Evolutionary conservation across 805 yeast genomes (phyloP).

Genomic region (Cyberlindnera saturnus): DNA sequence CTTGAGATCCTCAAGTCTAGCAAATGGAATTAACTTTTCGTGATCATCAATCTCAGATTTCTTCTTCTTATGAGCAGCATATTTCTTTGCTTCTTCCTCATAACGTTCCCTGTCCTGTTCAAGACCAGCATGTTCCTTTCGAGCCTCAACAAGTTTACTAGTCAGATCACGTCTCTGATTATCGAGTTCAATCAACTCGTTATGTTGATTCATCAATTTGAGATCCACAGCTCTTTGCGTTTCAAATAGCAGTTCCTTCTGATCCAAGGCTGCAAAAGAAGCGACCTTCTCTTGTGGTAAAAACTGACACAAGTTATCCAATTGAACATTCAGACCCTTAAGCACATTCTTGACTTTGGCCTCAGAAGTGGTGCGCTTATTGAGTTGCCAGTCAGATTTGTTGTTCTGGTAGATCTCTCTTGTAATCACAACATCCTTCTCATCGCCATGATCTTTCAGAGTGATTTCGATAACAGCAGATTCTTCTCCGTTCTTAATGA

Average conservation of each 20-base stretch:
- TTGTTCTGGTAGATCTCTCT: conserved; percentile 29
- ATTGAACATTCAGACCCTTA: conserved; percentile 60
- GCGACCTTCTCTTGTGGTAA: conserved; percentile 94
- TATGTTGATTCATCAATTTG: conserved; percentile 50
- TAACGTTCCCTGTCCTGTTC: conserved; percentile 30
- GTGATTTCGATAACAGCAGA: conserved; percentile 30
- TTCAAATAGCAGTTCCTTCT: conserved; percentile 66
- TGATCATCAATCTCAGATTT: conserved; percentile 41
- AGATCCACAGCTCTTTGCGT: conserved; percentile 79
- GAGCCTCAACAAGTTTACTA: conserved; percentile 30
- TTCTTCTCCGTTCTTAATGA: conserved; percentile 62
- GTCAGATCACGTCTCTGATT: conserved; percentile 30
- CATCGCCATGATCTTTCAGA: conserved; percentile 28
- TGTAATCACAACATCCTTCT: conserved; percentile 35
- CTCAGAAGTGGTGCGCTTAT: conserved; percentile 38
- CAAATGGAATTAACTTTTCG: conserved; percentile 42
- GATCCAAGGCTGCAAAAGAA: conserved; percentile 76
- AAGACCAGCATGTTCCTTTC: conserved; percentile 2
- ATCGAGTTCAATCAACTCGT: conserved; percentile 48
- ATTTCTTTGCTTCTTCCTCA: conserved; percentile 43
- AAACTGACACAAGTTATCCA: conserved; percentile 90
- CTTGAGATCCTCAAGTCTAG: conserved; percentile 35
- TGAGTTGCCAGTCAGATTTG: conserved; percentile 48
- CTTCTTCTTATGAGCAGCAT: conserved; percentile 40
- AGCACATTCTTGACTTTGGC: conserved; percentile 39